Conservation (phyloP, 768 basidiomycete genomes). For the Dacryopinax primogenitus region DNA sequence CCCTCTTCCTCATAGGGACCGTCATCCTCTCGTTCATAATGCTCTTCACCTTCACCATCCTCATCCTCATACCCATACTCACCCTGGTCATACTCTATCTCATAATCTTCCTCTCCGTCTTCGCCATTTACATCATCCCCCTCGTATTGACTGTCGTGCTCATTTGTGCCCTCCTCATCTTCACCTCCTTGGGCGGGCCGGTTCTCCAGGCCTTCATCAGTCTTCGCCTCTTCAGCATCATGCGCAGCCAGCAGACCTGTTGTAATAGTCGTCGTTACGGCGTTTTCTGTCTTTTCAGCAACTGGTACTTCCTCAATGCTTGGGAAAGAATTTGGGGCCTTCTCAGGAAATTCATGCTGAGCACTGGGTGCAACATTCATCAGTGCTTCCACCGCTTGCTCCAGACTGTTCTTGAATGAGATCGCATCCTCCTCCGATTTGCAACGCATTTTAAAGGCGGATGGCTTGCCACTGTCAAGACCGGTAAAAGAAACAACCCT, state of each 20-base stretch:
- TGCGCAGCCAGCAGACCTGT: background rate
- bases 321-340: background rate
- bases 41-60: conserved; percentile 11
- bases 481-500: background rate
- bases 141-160: conserved; percentile 37
- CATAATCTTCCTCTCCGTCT: conserved; percentile 36
- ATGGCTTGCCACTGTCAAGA: background rate
- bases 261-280: background rate
- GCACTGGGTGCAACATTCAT: background rate
- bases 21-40: conserved; percentile 10
- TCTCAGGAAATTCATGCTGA: background rate
- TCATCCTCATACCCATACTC: conserved; percentile 21
- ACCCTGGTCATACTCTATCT: conserved; percentile 28
- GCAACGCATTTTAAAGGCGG: background rate
- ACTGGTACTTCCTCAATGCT: background rate
- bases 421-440: background rate
- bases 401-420: background rate
- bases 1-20: background rate
- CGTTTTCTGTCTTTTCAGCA: background rate
- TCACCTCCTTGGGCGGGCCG: too few relatives aligned
- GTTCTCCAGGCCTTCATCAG: background rate
- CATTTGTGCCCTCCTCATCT: conserved; percentile 35
- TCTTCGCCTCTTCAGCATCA: background rate
- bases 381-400: background rate
- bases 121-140: background rate